Evolutionary conservation across 2,329 filamentous ascomycete genomes (phyloP), one percentile per base, ranked within the genome.

Genomic region (Zymoseptoria crescenta): DNA sequence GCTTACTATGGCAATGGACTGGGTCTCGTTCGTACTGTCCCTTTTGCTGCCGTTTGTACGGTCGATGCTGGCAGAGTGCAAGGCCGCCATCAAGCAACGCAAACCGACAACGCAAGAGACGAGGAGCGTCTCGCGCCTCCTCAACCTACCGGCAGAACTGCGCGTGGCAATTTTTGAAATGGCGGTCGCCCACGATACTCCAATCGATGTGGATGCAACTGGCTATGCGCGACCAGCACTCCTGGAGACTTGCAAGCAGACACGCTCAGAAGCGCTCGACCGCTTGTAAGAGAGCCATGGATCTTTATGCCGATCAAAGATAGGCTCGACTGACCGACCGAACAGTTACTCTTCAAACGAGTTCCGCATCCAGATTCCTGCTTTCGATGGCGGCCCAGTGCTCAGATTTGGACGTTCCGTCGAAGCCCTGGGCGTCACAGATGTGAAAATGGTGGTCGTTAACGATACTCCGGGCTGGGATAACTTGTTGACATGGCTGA

Each of bases 191-290:
- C 35, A 41, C 3, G 29, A 30, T 8, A 10, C 4, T 8, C 5
- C 28, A 29, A 52, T 28, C 19, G 56, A 55, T 20, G 48, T 35
- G 30, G 13, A 30, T 24, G 48, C 30, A 21, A 54, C 20, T 2
- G 48, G 52, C 21, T 58, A 29, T 24, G 30, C 53, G 28, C 45
- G 51, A 19, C 56, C 59, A 30, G 49, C 53, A 13, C 53, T 61
- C 3, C 54, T 61, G 5, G 30, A 52, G 3, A 61, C 59, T 7
- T 53, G 54, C 54, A 52, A 56, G 9, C 52, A 61, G 29, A 51
- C 59, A n/a, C 56, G 59, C 51, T n/a, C 27, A 50, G 59, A 61
- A 13, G 51, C 59, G 13, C 30, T 59, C 41, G 54, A 59, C 41
- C 54, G 57, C 19, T 61, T 56, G 19, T 55, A 58, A 21, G 21